These are phyloP conservation scores for Amauroascus niger DNA, from an alignment of 2,329 filamentous ascomycete species.

Conservation along the genomic window DNA sequence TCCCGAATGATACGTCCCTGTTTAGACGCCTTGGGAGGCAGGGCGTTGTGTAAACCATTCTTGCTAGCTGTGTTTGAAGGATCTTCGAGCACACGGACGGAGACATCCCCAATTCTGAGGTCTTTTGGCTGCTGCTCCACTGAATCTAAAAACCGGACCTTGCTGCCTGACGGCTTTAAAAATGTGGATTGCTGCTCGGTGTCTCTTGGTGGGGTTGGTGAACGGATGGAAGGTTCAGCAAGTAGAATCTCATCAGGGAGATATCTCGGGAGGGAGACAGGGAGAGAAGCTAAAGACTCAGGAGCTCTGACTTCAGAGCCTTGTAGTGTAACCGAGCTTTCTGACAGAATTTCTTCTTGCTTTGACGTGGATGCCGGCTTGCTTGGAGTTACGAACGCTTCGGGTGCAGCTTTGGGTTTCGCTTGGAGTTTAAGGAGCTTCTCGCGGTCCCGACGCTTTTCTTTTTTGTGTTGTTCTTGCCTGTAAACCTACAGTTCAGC, in stretches of 20 bases:
- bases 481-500: constrained; percentile 23
- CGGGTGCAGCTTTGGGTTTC: constrained; percentile 21
- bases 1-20: constrained; percentile 30
- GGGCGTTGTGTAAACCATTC: constrained; percentile 31
- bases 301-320: constrained; percentile 29
- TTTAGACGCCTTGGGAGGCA: constrained; percentile 40
- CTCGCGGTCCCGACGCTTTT: constrained; percentile 35
- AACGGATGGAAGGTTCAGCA: constrained; percentile 36
- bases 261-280: constrained; percentile 39
- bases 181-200: constrained; percentile 20
- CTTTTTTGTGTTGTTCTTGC: constrained; percentile 31
- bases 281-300: constrained; percentile 19
- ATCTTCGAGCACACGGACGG: constrained; percentile 41
- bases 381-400: constrained; percentile 16
- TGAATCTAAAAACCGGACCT: constrained; percentile 42
- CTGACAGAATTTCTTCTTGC: constrained; percentile 31
- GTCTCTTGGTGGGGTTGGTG: constrained; percentile 38
- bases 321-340: constrained; percentile 35
- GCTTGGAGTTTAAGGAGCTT: constrained; percentile 34
- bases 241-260: constrained; percentile 45
- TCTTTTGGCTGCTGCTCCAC: constrained; percentile 43
- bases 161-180: constrained; percentile 28
- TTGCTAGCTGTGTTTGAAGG: constrained; percentile 13
- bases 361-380: constrained; percentile 13
- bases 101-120: constrained; percentile 40